phyloP scores from a whole-genome alignment of 2,329 filamentous ascomycete genomes.

The Akanthomyces muscarius region DNA sequence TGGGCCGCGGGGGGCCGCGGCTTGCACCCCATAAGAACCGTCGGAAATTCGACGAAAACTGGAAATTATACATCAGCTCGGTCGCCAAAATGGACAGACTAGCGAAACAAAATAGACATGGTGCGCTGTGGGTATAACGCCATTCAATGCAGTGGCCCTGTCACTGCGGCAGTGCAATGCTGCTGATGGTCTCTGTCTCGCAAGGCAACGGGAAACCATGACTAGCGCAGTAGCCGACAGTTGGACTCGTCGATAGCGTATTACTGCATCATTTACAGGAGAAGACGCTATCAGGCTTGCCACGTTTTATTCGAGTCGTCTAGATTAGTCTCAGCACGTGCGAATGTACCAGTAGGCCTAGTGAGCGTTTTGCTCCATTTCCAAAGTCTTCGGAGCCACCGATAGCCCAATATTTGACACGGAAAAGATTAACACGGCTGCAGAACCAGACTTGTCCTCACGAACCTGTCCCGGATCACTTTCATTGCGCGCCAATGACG shows the following conservation, averaged over 20 bases:
- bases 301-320: too few relatives aligned
- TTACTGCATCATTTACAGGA: neutral
- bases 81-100: slow-evolving; percentile 1
- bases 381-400: neutral
- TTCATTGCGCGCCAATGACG: slow-evolving; percentile 2
- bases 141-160: neutral
- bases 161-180: neutral
- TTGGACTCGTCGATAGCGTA: neutral
- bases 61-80: neutral
- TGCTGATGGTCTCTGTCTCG: neutral
- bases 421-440: neutral
- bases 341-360: too few relatives aligned
- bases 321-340: too few relatives aligned
- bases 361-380: neutral
- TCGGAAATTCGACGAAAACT: neutral
- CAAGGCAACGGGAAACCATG: neutral
- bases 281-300: too few relatives aligned
- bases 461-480: neutral
- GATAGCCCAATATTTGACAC: neutral
- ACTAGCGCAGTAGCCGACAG: neutral
- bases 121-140: neutral
- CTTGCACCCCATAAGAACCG: neutral
- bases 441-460: neutral
- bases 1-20: neutral
- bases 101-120: neutral